A percentile compares a stretch with the other conserved stretches of the same genome.
Evolutionary conservation across 139 green algal genomes (phyloP).

Genomic region (Chlorokybus atmophyticus): DNA sequence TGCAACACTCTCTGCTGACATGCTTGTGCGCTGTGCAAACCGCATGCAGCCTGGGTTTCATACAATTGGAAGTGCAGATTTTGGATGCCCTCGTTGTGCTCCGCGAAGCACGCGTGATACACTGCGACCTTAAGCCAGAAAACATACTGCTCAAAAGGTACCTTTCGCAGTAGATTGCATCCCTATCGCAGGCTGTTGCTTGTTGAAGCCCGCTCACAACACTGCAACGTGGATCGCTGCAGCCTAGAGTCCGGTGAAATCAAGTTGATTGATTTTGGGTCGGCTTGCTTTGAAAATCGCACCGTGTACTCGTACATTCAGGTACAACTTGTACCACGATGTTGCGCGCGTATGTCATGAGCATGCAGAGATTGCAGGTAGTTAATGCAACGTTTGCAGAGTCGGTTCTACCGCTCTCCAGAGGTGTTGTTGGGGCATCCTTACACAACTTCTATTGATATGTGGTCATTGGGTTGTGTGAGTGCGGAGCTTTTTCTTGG

Average conservation of each 20-base stretch:
- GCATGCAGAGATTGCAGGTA: neutral
- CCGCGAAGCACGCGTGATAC: constrained; percentile 71
- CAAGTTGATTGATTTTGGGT: constrained; percentile 98
- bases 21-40: no score
- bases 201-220: neutral
- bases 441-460: constrained; percentile 84
- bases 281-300: constrained; percentile 77
- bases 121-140: constrained; percentile 98
- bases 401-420: constrained; percentile 81
- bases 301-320: constrained; percentile 98
- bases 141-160: constrained; percentile 79
- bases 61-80: constrained; percentile 52
- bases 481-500: constrained; percentile 83
- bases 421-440: constrained; percentile 63
- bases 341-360: no score
- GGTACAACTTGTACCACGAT: no score
- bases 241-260: constrained; percentile 45
- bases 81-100: constrained; percentile 71
- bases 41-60: neutral
- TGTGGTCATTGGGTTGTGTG: constrained; percentile 93
- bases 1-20: neutral
- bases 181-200: neutral
- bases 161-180: neutral
- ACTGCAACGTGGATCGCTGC: constrained; percentile 13
- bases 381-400: constrained; percentile 21